Conservation (phyloP, 495 filamentous ascomycete genomes). For the Penicillium lagena region DNA sequence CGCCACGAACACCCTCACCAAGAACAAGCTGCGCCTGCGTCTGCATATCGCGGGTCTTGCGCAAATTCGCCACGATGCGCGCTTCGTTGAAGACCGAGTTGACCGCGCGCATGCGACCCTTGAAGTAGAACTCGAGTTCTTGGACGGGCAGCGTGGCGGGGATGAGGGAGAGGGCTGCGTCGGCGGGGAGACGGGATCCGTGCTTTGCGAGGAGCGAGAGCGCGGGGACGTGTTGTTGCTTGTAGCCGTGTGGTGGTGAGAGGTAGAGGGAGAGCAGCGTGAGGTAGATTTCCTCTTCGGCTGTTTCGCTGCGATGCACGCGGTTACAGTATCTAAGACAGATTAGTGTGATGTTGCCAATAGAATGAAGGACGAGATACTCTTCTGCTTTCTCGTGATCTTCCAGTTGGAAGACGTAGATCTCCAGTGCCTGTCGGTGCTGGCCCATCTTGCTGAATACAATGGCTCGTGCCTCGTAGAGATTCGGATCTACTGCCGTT, state of each 20-base stretch:
- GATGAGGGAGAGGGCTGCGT: slow-evolving; percentile 78
- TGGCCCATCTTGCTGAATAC: slow-evolving; percentile 93
- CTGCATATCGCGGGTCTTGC: slow-evolving; percentile 65
- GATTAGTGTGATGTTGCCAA: no score
- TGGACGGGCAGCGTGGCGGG: slow-evolving; percentile 69
- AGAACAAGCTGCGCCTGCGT: slow-evolving; percentile 66
- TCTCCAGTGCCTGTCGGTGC: slow-evolving; percentile 88
- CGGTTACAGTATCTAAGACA: slow-evolving; percentile 76
- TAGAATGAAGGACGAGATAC: slow-evolving; percentile 30
- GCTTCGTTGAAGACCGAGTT: slow-evolving; percentile 74
- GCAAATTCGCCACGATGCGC: slow-evolving; percentile 65
- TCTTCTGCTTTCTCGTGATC: slow-evolving; percentile 90
- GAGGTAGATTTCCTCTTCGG: slow-evolving; percentile 62
- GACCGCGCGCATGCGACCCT: slow-evolving; percentile 80
- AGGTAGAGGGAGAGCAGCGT: slow-evolving; percentile 88
- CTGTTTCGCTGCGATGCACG: slow-evolving; percentile 59
- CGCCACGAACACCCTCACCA: slow-evolving; percentile 48
- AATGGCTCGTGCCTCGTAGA: slow-evolving; percentile 86
- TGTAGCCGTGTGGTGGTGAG: slow-evolving; percentile 67
- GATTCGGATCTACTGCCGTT: slow-evolving; percentile 59
- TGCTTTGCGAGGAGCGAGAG: slow-evolving; percentile 84
- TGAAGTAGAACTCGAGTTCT: slow-evolving; percentile 87
- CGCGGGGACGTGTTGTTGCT: slow-evolving; percentile 69
- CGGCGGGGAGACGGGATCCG: slow-evolving; percentile 82
- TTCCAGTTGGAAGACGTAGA: slow-evolving; percentile 91